Evolutionary conservation across 2,329 filamentous ascomycete species (phyloP), one percentile per base, ranked within the genome.

Genomic region (Cladosporium sp.): DNA sequence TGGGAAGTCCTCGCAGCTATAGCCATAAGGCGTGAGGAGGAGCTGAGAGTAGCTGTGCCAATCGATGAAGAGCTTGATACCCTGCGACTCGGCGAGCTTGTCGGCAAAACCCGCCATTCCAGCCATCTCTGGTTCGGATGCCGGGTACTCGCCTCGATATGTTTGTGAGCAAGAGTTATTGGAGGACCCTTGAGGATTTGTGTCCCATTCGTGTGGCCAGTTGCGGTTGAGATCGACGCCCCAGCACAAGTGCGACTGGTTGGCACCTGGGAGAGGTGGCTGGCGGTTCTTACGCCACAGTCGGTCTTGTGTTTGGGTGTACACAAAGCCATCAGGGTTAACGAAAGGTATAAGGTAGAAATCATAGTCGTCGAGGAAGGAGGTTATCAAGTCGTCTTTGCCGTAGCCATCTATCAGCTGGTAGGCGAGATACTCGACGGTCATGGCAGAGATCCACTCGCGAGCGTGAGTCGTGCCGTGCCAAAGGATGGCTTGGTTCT

Each of bases 201-300:
- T 57, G 52, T 44, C 57, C 82, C 81, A 84, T 62, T 70, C 71
- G 65, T 70, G 58, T 68, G 70, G 69, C 82, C 81, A 84, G 72
- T 84, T 84, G 58, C 83, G 78, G 72, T 85, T 85, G 65, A 83
- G 49, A 62, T 85, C 83, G 9, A 74, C 75, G 10, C 80, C 80
- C 22, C 78, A 62, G 59, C 76, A 81, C 7, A 70, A 68, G n/a
- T 71, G 73, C 6, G 72, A 70, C 0, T 65, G 59, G 52, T 55
- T 55, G 4, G 52, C 32, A 34, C 71, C 72, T 3, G 67, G 63
- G 13, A 52, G 28, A 0, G 52, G 56, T 0, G 62, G 58, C 60
- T 80, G 76, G 1, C 83, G 77, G 68, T 83, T 85, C 73, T 86
- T 85, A 60, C 83, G 81, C 84, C 84, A 87, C 53, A 86, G 65